Percentiles rank a stretch among this genome's conserved stretches.
phyloP scores from a whole-genome alignment of 2,329 filamentous ascomycete species.

The Fusarium temperatum region DNA sequence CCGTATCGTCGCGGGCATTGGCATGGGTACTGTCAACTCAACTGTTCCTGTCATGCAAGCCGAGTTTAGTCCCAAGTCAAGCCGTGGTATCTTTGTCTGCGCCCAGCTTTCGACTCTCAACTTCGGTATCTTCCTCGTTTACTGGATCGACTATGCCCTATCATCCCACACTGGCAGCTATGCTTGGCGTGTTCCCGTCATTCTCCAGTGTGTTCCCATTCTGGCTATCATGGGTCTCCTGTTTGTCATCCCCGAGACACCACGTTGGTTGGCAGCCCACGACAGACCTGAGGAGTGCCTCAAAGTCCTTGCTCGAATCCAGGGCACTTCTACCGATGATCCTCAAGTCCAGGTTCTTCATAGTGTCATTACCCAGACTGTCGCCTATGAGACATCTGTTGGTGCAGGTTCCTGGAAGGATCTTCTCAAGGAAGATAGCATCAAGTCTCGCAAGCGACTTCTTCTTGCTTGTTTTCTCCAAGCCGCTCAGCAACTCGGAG shows the following conservation, averaged over 20 bases:
- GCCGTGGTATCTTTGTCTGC: slow-evolving; percentile 52
- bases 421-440: slow-evolving; percentile 45
- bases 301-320: slow-evolving; percentile 51
- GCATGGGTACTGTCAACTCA: slow-evolving; percentile 56
- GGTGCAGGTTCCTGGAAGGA: slow-evolving; percentile 44
- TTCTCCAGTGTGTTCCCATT: slow-evolving; percentile 53
- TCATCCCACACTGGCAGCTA: slow-evolving; percentile 44
- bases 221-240: slow-evolving; percentile 51
- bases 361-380: slow-evolving; percentile 45
- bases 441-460: slow-evolving; percentile 45
- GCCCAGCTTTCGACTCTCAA: slow-evolving; percentile 59
- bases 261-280: slow-evolving; percentile 54
- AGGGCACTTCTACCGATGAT: slow-evolving; percentile 30
- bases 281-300: slow-evolving; percentile 50
- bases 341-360: slow-evolving; percentile 41
- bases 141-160: slow-evolving; percentile 58
- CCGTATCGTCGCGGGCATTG: slow-evolving; percentile 57
- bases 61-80: slow-evolving; percentile 53
- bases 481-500: slow-evolving; percentile 55
- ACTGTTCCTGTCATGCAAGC: slow-evolving; percentile 56
- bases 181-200: slow-evolving; percentile 54
- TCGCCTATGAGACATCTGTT: slow-evolving; percentile 46
- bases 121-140: slow-evolving; percentile 55
- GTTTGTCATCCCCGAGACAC: slow-evolving; percentile 53
- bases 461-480: slow-evolving; percentile 47